Evolutionary conservation across 2,329 filamentous ascomycete species (phyloP).

Genomic region (Aspergillus clavatus): DNA sequence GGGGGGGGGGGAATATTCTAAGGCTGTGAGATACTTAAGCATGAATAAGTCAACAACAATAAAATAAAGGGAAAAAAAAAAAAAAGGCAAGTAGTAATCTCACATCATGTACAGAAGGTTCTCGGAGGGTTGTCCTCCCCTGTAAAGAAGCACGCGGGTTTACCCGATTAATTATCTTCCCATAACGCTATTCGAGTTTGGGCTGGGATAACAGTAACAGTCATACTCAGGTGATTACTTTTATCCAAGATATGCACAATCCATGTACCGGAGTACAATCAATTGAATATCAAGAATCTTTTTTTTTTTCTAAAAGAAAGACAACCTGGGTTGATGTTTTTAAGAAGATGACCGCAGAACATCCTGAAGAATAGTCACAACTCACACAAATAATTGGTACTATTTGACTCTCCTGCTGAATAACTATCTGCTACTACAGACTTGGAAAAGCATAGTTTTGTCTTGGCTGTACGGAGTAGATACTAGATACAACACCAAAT

Average conservation of each 20-base stretch:
- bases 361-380: no score
- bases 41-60: neutral
- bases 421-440: no score
- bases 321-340: no score
- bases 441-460: slow-evolving; percentile 11
- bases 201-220: neutral
- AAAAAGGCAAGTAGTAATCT: no score
- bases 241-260: neutral
- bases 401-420: no score
- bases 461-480: slow-evolving; percentile 18
- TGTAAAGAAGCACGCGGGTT: neutral
- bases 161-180: neutral
- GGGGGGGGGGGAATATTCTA: no score
- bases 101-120: neutral
- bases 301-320: no score
- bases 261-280: no score
- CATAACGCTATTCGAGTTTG: neutral
- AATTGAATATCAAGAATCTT: no score
- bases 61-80: neutral
- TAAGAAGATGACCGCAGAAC: no score
- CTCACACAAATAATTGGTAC: no score
- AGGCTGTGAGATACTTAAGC: neutral
- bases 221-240: neutral
- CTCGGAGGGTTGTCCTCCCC: neutral
- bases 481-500: no score